A percentile compares a stretch with the other conserved stretches of the same genome.
Conservation (phyloP, 495 filamentous ascomycete genomes). For the Baudoinia panamericana region DNA sequence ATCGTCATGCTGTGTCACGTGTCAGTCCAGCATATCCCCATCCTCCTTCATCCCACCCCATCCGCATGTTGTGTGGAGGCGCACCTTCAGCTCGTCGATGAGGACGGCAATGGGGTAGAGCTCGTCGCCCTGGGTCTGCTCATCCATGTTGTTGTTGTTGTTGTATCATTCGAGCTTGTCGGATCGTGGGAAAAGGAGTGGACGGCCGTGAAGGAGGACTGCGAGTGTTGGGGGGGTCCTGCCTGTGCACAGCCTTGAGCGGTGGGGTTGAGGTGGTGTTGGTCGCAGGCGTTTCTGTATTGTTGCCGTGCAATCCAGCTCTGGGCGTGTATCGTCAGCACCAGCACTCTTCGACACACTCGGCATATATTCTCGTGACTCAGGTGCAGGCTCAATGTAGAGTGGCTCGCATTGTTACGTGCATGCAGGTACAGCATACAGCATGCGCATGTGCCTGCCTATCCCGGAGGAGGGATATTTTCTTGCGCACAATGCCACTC, state of each 20-base stretch:
- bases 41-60: background rate
- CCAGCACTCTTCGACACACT: too few species aligned
- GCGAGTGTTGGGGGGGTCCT: background rate
- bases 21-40: background rate
- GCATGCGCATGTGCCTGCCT: too few species aligned
- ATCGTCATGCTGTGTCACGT: slow-evolving; percentile 72
- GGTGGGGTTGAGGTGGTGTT: background rate
- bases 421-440: too few species aligned
- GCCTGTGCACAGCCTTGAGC: slow-evolving; percentile 5
- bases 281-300: too few species aligned
- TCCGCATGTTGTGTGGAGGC: slow-evolving; percentile 14
- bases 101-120: slow-evolving; percentile 98
- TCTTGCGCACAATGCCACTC: too few species aligned
- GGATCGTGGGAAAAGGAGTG: slow-evolving; percentile 8
- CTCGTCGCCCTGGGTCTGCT: slow-evolving; percentile 73
- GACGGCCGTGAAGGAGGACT: slow-evolving; percentile 10
- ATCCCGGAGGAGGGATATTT: too few species aligned
- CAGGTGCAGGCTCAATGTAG: too few species aligned
- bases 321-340: too few species aligned
- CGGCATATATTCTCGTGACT: too few species aligned
- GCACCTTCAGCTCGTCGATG: slow-evolving; percentile 98
- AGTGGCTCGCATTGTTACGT: too few species aligned
- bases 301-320: too few species aligned
- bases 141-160: slow-evolving; percentile 43
- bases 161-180: background rate